Base-by-base conservation (phyloP, 2,329 filamentous ascomycete species). In the Aspergillus proliferans region DNA sequence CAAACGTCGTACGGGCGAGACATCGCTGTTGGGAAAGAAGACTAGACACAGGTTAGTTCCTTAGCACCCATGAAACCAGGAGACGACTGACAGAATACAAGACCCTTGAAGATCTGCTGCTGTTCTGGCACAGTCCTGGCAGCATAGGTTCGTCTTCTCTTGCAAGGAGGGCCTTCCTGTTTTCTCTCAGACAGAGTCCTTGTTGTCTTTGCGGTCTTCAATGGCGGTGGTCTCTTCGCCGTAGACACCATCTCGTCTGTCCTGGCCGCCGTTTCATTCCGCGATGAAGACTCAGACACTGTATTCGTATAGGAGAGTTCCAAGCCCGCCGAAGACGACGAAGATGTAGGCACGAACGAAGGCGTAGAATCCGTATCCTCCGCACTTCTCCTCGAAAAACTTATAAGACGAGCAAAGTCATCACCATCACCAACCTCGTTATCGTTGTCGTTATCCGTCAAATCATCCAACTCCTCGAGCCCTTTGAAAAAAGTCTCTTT, bases 21-120 rank as follows among this genome's bases (percentile, higher is more conserved):
- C 78, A 54, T 92, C 85, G 54, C 89, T 82, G 56, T 93, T 87
- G 0, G 90, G 92, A 5, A 95, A 81, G 64, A 93, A 95, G 69
- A 82, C 75, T 77, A 28, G 15, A 43, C 14, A 34, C 10, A 46
- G 19, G 24, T 57, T 14, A 56, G 52, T 41, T 43, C 30, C 30
- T 43, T 24, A 47, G 7, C 18, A 45, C 6, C 18, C 38, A 24
- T 15, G 4, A 21, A n/a, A 15, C 9, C 1, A 14, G 10, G 14
- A 36, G n/a, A 22, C 5, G 5, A 62, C 71, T 50, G 46, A 75
- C 72, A 87, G 55, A 89, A 85, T 0, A 71, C 65, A n/a, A 87
- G 66, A 0, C 71, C 77, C 41, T 71, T 76, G 62, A 90, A 84
- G 4, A 87, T 75, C 55, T 79, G 76, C 48, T 79, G 68, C 1